Conservation (phyloP, 2,329 filamentous ascomycete species). For the Pseudocercospora musae region DNA sequence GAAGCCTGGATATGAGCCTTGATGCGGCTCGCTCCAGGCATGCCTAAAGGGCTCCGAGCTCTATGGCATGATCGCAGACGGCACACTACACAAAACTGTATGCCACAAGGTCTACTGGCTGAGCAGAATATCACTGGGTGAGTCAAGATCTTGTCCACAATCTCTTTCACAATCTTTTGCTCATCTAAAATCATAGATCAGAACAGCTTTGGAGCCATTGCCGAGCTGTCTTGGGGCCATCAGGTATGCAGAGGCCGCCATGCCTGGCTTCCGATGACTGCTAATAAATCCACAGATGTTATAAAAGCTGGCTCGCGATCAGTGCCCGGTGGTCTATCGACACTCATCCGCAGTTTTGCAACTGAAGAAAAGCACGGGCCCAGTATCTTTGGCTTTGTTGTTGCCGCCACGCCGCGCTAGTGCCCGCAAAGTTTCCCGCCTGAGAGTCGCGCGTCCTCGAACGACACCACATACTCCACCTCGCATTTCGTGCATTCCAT, state of each 20-base stretch:
- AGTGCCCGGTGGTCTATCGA: neutral
- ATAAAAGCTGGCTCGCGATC: neutral
- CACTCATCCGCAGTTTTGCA: neutral
- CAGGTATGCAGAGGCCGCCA: neutral
- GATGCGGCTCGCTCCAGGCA: conserved; percentile 9
- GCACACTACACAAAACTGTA: neutral
- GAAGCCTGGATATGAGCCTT: conserved; percentile 16
- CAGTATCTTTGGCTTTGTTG: neutral
- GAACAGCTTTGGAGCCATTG: neutral
- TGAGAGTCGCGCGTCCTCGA: conserved; percentile 8
- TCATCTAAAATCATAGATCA: conserved; percentile 4
- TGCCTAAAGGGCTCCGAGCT: conserved; percentile 6
- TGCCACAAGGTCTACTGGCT: neutral
- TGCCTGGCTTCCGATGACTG: neutral
- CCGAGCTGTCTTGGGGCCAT: neutral
- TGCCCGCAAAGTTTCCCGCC: conserved; percentile 2
- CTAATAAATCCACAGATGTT: neutral
- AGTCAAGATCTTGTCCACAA: neutral
- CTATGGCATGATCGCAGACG: conserved; percentile 2
- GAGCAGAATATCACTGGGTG: neutral
- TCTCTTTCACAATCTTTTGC: conserved; percentile 2
- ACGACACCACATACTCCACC: conserved; percentile 11
- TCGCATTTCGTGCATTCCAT: conserved; percentile 11
- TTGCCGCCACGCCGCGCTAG: neutral
- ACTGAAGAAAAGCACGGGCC: neutral